A percentile compares a stretch with the other conserved stretches of the same genome.
phyloP scores from a whole-genome alignment of 495 filamentous ascomycete species.

The Neurospora sp. region DNA sequence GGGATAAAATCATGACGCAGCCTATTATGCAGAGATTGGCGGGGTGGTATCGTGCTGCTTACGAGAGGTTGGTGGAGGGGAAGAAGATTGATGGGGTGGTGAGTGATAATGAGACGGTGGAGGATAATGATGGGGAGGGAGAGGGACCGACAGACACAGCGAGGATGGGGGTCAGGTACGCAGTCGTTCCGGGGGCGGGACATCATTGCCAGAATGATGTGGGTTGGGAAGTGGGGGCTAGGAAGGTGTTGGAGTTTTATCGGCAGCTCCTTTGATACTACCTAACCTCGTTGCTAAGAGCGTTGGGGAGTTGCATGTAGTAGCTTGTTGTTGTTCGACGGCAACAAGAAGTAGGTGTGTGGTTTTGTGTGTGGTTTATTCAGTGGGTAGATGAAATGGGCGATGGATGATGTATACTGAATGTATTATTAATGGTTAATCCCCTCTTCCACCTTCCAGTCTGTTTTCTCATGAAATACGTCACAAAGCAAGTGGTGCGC shows the following conservation, averaged over 20 bases:
- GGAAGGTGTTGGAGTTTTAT: constrained; percentile 27
- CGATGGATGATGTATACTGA: not conserved
- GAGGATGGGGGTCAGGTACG: constrained; percentile 23
- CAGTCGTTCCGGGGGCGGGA: constrained; percentile 24
- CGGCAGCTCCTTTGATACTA: constrained; percentile 13
- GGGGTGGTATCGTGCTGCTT: constrained; percentile 35
- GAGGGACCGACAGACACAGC: constrained; percentile 5
- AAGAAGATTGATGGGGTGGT: constrained; percentile 70
- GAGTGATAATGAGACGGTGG: constrained; percentile 37
- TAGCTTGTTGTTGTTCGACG: not conserved
- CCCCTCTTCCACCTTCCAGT: not conserved
- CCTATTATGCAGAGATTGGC: constrained; percentile 24
- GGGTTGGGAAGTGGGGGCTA: constrained; percentile 27
- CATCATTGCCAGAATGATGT: constrained; percentile 41
- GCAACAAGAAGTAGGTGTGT: not conserved
- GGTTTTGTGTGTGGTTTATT: not conserved
- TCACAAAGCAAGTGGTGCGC: not conserved
- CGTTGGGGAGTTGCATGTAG: not conserved
- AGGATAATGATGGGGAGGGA: constrained; percentile 24
- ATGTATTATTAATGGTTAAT: not conserved
- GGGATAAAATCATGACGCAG: constrained; percentile 20
- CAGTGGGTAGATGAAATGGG: not conserved
- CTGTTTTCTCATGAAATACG: not conserved
- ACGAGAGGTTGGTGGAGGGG: constrained; percentile 56
- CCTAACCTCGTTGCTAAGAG: not conserved